A percentile compares a stretch with the other conserved stretches of the same genome.
Evolutionary conservation across 495 filamentous ascomycete genomes (phyloP).

Genomic region (Paragyromitra xinjiangensis): DNA sequence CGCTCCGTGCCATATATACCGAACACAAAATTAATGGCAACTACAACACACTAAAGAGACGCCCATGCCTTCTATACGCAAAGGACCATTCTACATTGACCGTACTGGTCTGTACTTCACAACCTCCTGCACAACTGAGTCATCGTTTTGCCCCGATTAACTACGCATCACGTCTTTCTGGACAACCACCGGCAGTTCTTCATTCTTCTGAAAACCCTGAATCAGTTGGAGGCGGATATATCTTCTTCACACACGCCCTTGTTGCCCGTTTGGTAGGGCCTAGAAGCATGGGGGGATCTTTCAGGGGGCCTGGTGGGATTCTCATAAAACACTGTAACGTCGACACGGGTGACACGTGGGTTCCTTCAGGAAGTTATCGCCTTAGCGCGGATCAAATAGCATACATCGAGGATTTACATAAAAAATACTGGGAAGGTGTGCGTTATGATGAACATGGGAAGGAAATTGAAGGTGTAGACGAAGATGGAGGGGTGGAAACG

Average conservation of each 20-base stretch:
- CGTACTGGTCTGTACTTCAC: slow-evolving; percentile 21
- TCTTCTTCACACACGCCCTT: slow-evolving; percentile 26
- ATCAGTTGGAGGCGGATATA: slow-evolving; percentile 11
- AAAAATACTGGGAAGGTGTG: slow-evolving; percentile 31
- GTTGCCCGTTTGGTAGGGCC: slow-evolving; percentile 18
- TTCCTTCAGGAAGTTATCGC: slow-evolving; percentile 18
- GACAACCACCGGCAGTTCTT: slow-evolving; percentile 21
- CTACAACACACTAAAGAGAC: neutral
- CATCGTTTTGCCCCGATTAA: slow-evolving; percentile 31
- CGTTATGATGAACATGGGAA: slow-evolving; percentile 20
- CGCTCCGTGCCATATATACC: slow-evolving; percentile 17
- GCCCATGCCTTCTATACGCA: slow-evolving; percentile 34
- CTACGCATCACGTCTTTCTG: slow-evolving; percentile 17
- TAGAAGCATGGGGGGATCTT: neutral
- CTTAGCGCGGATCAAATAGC: slow-evolving; percentile 14
- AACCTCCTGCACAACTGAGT: neutral
- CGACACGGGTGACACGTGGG: slow-evolving; percentile 21
- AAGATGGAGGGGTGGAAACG: neutral
- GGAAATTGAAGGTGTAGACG: neutral
- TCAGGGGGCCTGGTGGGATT: slow-evolving; percentile 12
- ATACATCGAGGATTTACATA: slow-evolving; percentile 27
- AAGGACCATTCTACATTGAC: slow-evolving; percentile 31
- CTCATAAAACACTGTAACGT: slow-evolving; percentile 8
- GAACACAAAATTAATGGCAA: neutral
- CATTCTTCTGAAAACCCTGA: slow-evolving; percentile 14